Base-by-base conservation (phyloP, 176 grass and related monocot genomes). In the Otatea glauca region DNA sequence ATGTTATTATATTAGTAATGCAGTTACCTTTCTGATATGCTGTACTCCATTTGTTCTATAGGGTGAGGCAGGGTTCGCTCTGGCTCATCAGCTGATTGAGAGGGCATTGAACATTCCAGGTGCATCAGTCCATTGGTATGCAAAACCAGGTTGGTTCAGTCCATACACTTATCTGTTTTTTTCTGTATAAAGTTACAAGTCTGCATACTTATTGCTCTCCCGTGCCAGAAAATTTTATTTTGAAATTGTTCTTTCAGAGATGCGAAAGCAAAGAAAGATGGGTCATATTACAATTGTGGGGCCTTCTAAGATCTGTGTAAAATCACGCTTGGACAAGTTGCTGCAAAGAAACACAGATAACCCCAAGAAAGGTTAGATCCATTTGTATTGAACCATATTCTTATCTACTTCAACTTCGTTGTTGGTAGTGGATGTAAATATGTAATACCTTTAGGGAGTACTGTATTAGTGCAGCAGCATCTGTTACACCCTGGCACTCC, bases 211-310 rank as follows among this genome's bases (percentile, higher is more conserved):
- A 13, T 89, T 86, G 43, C 8, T 42, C 62, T 81, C 10, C 60
- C 43, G 78, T 89, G 9, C 42, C 17, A 72, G 60, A 9, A 73
- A 87, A 56, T 77, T 20, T 62, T 67, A 24, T 51, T 73, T 34
- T 18, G 44, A 75, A 83, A 39, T 71, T 83, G 7, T 89, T 87
- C 42, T 92, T 83, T 64, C 80, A 96, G 93, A 94, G 55, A 96
- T 96, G 72, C 85, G 90, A 34, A 96, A 94, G 70, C 89, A 94
- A 86, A 89, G 90, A 66, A 99, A 99, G 86, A 92, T 96, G 91
- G 93, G 96, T 43, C 96, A 94, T 84, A 92, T 96, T 86, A 96
- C 96, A 66, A 96, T 99, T 82, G 93, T 99, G 75, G 96, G 93
- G 25, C 53, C 88, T 94, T 96, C 96, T 75, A 86, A 88, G 88